Evolutionary conservation across 768 basidiomycete species (phyloP), one percentile per base, ranked within the genome.

Genomic region (Cantharellus anzutake): DNA sequence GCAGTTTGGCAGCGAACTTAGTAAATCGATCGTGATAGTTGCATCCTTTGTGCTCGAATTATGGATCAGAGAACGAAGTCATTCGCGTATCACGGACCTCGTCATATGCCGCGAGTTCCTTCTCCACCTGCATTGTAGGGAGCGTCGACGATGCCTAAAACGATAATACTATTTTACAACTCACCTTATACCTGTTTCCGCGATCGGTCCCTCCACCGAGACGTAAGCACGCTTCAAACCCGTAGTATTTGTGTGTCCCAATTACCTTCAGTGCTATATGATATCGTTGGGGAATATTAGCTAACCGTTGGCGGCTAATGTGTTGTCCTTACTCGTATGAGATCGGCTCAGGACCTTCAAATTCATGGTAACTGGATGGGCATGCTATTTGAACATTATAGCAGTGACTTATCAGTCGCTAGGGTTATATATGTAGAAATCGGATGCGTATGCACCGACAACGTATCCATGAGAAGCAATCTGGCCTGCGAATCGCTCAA

Each of bases 321-420:
- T 11, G 29, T 48, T 48, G 34, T 16, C 29, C 37, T 7, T 20
- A 59, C 11, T 94, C 91, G 67, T 97, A 98, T 0, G 89, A 78
- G 62, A 97, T 83, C 0, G 93, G 71, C 40, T 91, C 89, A 0
- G 90, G 85, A 0, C 86, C 84, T 67, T 89, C 80, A 60, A 94
- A 97, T 67, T 97, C 93, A 65, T 98, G 94, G 71, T 86, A 98
- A 7, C 77, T 77, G 2, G 86, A 89, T 1, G 87, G 87, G 59
- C 83, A 86, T 2, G 86, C 87, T 90, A 58, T 56, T 51, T 14
- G 4, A 5, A 14, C 11, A 58, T 20, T 3, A 11, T 56, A 55
- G 38, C 52, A 37, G 35, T 37, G 44, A 29, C 20, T 29, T 48
- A 48, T 48, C 44, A 48, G 29, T 29, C 44, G 29, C 44, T 11